Base-by-base conservation (phyloP, 106 monocot species). In the Dendrobium nobile region DNA sequence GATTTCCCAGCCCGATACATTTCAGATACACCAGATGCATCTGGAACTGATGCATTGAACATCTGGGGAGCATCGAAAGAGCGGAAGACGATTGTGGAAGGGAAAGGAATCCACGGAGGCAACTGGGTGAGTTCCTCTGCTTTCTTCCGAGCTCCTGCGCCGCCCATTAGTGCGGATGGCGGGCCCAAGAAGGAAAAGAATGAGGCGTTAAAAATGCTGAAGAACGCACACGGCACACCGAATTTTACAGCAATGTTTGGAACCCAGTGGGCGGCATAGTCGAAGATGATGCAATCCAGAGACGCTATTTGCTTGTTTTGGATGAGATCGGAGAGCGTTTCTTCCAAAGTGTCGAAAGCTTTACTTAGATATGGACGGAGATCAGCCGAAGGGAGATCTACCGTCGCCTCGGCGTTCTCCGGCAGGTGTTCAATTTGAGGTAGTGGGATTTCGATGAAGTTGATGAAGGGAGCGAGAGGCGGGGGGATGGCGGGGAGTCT, bases 201-300 rank as follows among this genome's bases (percentile, higher is more conserved):
- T 0, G 80, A 7, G 1, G 84, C 82, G 11, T 27, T 41, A n/a
- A 67, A 73, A 61, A 88, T 3, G 27, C 80, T 10, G 43, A 91
- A 70, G 75, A 54, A 81, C 19, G 79, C 81, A 42, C 78, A 84
- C 2, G 82, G 83, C 7, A 89, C 41, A 8, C 75, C 54, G n/a
- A 74, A 73, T 41, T 73, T 64, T 1, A 75, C 77, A 1, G 89
- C 88, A 0, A 83, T 67, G 0, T 48, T 41, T 3, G 84, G 70
- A 5, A 81, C 44, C 90, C 90, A 91, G 72, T 82, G 78, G 1
- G 83, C 77, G 19, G 82, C 58, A 79, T 84, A 91, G 78, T 93
- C 91, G 44, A 55, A 67, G 16, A 93, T 10, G 22, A 92, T 84
- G 84, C 87, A 92, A 55, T 94, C 87, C 1, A 85, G 86, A 18